phyloP scores from a whole-genome alignment of 75 land plant genomes.

The Isoetes taiwanensis region DNA sequence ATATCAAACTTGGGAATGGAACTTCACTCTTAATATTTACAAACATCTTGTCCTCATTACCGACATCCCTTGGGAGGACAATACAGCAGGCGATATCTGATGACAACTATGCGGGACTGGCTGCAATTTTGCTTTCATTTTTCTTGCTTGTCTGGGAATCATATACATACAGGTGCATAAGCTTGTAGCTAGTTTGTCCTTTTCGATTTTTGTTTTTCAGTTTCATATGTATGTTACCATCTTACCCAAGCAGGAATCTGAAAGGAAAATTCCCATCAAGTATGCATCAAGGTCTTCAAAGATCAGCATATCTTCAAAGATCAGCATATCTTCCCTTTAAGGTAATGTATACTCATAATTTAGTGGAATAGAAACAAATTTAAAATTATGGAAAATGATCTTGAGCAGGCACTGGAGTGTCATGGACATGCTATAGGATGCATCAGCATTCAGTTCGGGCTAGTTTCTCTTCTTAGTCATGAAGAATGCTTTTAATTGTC shows the following conservation, averaged over 20 bases:
- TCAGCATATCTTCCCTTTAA: constrained; percentile 98
- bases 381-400: too few species aligned
- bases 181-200: constrained; percentile 9
- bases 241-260: constrained; percentile 67
- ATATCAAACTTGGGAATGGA: constrained; percentile 96
- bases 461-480: too few species aligned
- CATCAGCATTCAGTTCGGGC: too few species aligned
- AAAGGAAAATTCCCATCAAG: constrained; percentile 92
- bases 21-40: constrained; percentile 97
- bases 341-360: too few species aligned
- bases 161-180: constrained; percentile 99
- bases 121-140: constrained; percentile 50
- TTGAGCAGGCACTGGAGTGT: too few species aligned
- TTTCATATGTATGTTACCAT: not conserved
- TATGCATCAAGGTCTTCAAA: constrained; percentile 91
- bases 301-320: constrained; percentile 66
- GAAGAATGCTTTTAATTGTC: too few species aligned
- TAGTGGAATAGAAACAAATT: too few species aligned
- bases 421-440: too few species aligned
- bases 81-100: constrained; percentile 65
- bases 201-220: too few species aligned
- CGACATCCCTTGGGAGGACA: constrained; percentile 94
- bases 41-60: constrained; percentile 87
- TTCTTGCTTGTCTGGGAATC: constrained; percentile 86
- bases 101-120: constrained; percentile 83